These are phyloP conservation scores for Phytophthora cactorum DNA, from an alignment of 352 stramenopile species.

Conservation along the genomic window DNA sequence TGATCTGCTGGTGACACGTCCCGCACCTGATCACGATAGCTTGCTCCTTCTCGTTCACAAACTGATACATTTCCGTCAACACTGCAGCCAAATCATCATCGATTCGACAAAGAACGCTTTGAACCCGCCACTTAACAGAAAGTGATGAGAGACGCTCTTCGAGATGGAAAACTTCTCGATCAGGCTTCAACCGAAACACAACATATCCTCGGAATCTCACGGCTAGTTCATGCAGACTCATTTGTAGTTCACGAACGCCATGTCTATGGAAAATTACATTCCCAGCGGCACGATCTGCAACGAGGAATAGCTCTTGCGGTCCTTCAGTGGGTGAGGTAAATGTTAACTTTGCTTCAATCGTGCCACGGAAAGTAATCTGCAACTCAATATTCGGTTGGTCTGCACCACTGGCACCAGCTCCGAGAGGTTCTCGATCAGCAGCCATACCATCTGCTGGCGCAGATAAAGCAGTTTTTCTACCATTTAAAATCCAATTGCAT, in stretches of 20 bases:
- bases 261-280: conserved; percentile 62
- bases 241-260: conserved; percentile 46
- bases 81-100: conserved; percentile 55
- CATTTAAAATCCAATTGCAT: conserved; percentile 30
- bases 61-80: conserved; percentile 60
- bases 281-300: conserved; percentile 45
- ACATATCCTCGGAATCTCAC: conserved; percentile 53
- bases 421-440: conserved; percentile 17
- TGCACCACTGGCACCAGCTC: not conserved
- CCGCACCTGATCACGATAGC: conserved; percentile 60
- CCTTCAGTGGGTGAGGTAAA: conserved; percentile 50
- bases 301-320: conserved; percentile 41
- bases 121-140: conserved; percentile 60
- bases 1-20: conserved; percentile 64
- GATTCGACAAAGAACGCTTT: conserved; percentile 48
- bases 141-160: conserved; percentile 44
- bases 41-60: conserved; percentile 62
- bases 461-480: conserved; percentile 17
- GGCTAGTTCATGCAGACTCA: conserved; percentile 58
- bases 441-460: conserved; percentile 26
- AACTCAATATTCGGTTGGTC: conserved; percentile 52
- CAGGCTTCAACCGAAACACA: conserved; percentile 59
- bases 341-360: conserved; percentile 44
- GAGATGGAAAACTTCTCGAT: conserved; percentile 57
- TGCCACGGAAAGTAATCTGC: conserved; percentile 63